These are phyloP conservation scores for Hymenoscyphus scutula DNA, from an alignment of 2,329 filamentous ascomycete genomes.

Conservation along the genomic window DNA sequence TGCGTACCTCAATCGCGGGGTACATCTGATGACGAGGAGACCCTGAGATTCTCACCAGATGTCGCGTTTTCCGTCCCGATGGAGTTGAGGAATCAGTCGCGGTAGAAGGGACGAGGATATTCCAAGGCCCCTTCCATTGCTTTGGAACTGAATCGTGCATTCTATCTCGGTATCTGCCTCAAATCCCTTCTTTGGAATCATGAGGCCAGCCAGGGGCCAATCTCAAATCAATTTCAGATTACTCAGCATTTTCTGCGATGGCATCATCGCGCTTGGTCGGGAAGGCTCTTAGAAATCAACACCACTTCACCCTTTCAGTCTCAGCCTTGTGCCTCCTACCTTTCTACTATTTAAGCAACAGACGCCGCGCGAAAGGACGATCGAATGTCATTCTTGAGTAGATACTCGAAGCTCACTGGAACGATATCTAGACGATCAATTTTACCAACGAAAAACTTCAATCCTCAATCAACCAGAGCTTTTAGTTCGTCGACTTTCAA, in stretches of 20 bases:
- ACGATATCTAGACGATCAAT: background rate
- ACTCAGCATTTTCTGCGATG: constrained; percentile 6
- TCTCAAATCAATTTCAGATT: constrained; percentile 1
- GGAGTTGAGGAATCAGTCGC: background rate
- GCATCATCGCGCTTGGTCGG: constrained; percentile 10
- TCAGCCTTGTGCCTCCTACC: background rate
- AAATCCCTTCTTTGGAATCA: constrained; percentile 1
- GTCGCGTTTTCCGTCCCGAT: background rate
- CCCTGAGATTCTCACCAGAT: background rate
- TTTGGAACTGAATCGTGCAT: background rate
- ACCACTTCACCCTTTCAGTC: constrained; percentile 2
- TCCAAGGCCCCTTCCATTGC: no score
- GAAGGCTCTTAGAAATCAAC: constrained; percentile 21
- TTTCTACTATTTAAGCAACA: background rate
- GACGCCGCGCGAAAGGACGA: background rate
- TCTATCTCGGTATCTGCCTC: background rate
- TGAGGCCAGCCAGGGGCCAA: background rate
- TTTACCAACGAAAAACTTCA: background rate
- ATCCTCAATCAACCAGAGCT: constrained; percentile 11
- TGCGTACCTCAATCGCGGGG: background rate
- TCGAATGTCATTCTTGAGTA: constrained; percentile 24
- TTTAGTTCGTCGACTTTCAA: constrained; percentile 42
- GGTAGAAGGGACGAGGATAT: background rate
- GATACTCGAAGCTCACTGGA: constrained; percentile 19
- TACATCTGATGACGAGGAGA: constrained; percentile 1